Base-by-base conservation (phyloP, 345 rosid species). In the Alliaria petiolata region DNA sequence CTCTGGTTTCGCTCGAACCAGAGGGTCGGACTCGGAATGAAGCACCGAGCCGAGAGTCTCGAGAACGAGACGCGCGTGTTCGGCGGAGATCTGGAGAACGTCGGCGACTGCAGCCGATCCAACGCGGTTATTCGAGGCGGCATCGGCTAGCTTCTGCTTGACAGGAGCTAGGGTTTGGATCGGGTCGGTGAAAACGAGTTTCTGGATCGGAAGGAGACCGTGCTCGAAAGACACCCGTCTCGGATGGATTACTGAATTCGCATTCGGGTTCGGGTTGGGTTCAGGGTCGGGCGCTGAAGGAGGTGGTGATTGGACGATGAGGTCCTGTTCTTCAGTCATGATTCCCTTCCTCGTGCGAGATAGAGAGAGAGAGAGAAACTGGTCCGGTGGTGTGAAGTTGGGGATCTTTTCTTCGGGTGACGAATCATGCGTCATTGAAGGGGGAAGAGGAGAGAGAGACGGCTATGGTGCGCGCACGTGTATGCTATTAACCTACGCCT, bases 211-310 rank as follows among this genome's bases (percentile, higher is more conserved):
- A 43, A 95, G 86, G 74, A 95, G 96, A 0, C 99, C 99, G 78
- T 92, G 87, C 87, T 95, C 99, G 76, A 92, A 95, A 8, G 97
- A 85, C 74, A 85, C 99, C 12, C 99, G 92, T 9, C 97, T 82
- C 1, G 96, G 97, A 65, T 85, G 97, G 82, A 95, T 79, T 28
- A 79, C 70, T 19, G 86, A 78, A 73, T 39, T 76, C 35, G 89
- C 82, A 71, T 66, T 82, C 75, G 78, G 83, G 54, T 65, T 75
- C 1, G 67, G 65, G 16, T 65, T 71, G 2, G 79, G 75, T 51
- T 50, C 76, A 60, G 82, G 80, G 69, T 81, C 84, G n/a, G 77
- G 81, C 31, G 78, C 33, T 2, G 87, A 67, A 13, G 82, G 64
- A 0, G 81, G 74, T 56, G 91, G 80, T 45, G 83, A 73, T 50